Conservation (phyloP, 2,329 filamentous ascomycete species). For the Claviceps sp. region DNA sequence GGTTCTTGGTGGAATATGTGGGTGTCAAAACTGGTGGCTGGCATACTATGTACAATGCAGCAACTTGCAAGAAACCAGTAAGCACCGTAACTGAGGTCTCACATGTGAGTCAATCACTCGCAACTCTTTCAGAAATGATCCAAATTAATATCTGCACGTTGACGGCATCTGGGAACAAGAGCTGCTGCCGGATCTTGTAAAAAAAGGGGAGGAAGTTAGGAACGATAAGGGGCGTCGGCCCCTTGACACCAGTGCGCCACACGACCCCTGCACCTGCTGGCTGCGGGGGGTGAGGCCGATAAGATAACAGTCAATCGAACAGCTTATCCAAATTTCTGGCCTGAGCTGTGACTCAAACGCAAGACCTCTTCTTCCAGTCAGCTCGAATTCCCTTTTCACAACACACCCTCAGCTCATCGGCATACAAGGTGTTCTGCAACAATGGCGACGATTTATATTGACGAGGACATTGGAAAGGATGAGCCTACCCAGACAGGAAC, state of each 20-base stretch:
- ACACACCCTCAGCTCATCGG: neutral
- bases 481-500: conserved; percentile 53
- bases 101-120: too few relatives aligned
- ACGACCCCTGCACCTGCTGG: neutral
- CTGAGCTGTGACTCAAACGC: neutral
- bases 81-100: too few relatives aligned
- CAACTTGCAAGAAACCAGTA: too few relatives aligned
- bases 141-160: too few relatives aligned
- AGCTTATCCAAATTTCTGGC: neutral
- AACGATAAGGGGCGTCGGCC: neutral
- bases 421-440: conserved; percentile 2
- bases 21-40: too few relatives aligned
- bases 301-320: neutral
- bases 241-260: neutral
- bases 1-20: too few relatives aligned
- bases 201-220: too few relatives aligned
- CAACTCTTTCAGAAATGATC: too few relatives aligned
- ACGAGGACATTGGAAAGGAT: conserved; percentile 67
- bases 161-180: too few relatives aligned
- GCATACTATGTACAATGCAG: too few relatives aligned
- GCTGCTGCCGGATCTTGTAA: too few relatives aligned
- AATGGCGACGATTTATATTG: conserved; percentile 35
- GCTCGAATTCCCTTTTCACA: neutral
- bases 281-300: conserved; percentile 1
- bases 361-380: neutral